phyloP scores from a whole-genome alignment of 176 grass and related monocot genomes.

The Cenchrus fungigraminus region DNA sequence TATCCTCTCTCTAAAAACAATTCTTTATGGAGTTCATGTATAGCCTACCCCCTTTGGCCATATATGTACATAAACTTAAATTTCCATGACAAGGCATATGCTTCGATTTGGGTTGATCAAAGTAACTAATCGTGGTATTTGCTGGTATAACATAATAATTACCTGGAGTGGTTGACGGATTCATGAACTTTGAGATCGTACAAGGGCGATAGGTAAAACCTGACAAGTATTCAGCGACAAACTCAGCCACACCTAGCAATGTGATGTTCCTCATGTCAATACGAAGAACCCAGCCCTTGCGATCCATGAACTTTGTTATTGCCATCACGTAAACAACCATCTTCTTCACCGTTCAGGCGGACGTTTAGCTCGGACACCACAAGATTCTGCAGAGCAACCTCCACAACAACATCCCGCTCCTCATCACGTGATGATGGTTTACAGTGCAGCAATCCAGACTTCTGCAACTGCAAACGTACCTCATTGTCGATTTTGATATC shows the following conservation, averaged over 20 bases:
- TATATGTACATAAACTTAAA: too few relatives aligned
- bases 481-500: background rate
- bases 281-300: background rate
- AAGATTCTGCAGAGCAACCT: slow-evolving; percentile 22
- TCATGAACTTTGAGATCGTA: background rate
- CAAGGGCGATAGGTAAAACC: background rate
- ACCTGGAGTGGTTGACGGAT: background rate
- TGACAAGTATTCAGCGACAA: background rate
- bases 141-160: too few relatives aligned
- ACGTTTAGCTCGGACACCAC: background rate
- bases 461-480: background rate
- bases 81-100: too few relatives aligned
- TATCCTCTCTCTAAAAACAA: too few relatives aligned
- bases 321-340: slow-evolving; percentile 14
- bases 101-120: too few relatives aligned
- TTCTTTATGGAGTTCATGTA: too few relatives aligned
- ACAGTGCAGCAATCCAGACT: too few relatives aligned
- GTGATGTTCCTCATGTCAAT: background rate
- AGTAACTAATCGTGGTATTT: too few relatives aligned
- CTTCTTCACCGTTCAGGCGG: background rate
- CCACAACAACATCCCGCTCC: background rate
- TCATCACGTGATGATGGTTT: background rate
- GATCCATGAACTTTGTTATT: background rate
- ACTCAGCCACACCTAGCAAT: background rate
- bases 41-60: too few relatives aligned